Conservation (phyloP, 1,284 basidiomycete genomes). For the Leccinum discolor region DNA sequence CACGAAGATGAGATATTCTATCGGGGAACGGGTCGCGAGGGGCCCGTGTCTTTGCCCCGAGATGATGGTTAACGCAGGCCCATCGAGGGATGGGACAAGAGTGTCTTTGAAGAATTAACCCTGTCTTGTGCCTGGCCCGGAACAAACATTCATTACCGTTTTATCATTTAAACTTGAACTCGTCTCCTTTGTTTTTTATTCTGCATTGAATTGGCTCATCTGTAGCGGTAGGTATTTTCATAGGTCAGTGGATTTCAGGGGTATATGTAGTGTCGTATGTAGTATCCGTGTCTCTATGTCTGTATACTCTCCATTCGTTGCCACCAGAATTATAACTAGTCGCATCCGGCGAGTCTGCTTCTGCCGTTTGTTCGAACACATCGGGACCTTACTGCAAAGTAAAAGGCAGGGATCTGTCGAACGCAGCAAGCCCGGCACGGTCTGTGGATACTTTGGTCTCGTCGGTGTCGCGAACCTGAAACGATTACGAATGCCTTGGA, state of each 20-base stretch:
- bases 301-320: not conserved
- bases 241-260: not conserved
- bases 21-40: conserved; percentile 6
- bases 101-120: not conserved
- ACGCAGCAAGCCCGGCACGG: too few species aligned
- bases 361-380: too few species aligned
- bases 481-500: too few species aligned
- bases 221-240: not conserved
- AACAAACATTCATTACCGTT: not conserved
- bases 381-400: too few species aligned
- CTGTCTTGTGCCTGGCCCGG: not conserved
- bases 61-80: conserved; percentile 10
- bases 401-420: too few species aligned
- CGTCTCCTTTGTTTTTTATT: not conserved
- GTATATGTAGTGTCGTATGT: not conserved
- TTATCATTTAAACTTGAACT: not conserved
- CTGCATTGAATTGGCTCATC: not conserved
- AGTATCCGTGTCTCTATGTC: not conserved
- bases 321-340: too few species aligned
- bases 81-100: conserved; percentile 9
- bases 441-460: too few species aligned
- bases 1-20: conserved; percentile 4
- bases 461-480: too few species aligned
- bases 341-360: too few species aligned
- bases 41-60: conserved; percentile 13